Conservation (phyloP, 1,284 basidiomycete species). For the Apiotrichum sp. region DNA sequence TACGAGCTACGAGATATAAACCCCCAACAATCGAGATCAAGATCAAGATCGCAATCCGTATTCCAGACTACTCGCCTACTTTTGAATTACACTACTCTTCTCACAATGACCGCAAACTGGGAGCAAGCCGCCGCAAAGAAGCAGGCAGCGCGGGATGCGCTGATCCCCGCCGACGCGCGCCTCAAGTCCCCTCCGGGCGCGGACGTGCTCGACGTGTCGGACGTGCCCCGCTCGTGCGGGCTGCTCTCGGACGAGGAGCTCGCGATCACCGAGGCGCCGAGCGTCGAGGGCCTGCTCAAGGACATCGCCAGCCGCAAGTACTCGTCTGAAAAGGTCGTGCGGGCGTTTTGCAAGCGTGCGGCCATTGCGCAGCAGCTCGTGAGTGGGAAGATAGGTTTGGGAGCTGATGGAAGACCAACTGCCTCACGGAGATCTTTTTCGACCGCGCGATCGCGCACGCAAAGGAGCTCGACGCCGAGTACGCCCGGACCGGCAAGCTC, state of each 20-base stretch:
- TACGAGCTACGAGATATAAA: no score
- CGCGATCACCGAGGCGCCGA: constrained; percentile 56
- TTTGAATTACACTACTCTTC: not conserved
- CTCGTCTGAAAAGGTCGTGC: constrained; percentile 23
- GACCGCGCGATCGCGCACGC: constrained; percentile 42
- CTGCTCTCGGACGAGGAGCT: constrained; percentile 58
- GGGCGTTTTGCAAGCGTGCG: constrained; percentile 67
- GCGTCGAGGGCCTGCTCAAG: constrained; percentile 20
- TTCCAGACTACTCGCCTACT: no score
- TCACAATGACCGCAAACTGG: not conserved
- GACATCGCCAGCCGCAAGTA: constrained; percentile 17
- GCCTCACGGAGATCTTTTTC: constrained; percentile 46
- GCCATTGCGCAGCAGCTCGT: constrained; percentile 68
- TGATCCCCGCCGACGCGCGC: constrained; percentile 58
- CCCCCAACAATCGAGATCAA: no score
- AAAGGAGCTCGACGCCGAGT: constrained; percentile 41
- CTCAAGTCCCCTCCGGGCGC: constrained; percentile 1
- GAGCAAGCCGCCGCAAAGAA: constrained; percentile 41
- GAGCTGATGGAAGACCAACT: constrained; percentile 27
- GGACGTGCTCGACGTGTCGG: constrained; percentile 50
- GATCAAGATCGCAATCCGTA: no score
- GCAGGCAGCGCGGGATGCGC: constrained; percentile 50
- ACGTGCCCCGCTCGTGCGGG: constrained; percentile 56
- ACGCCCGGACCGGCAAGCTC: constrained; percentile 39
- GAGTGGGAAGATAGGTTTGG: not conserved